Conservation (phyloP, 2,329 filamentous ascomycete genomes). For the Colletotrichum sp. region DNA sequence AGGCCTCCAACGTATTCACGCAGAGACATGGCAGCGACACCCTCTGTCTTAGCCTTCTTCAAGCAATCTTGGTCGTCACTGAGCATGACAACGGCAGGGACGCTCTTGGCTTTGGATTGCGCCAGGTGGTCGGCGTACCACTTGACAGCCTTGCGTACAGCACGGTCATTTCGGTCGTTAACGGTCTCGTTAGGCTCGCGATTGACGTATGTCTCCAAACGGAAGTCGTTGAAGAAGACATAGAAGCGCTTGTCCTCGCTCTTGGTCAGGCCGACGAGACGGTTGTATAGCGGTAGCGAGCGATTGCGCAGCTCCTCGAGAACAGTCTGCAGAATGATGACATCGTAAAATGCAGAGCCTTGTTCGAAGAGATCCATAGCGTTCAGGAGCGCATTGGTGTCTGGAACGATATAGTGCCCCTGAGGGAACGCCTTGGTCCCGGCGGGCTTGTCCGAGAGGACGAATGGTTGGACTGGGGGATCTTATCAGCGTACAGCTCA, state of each 20-base stretch:
- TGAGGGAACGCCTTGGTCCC: conserved; percentile 82
- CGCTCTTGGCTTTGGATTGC: conserved; percentile 62
- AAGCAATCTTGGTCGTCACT: conserved; percentile 92
- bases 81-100: conserved; percentile 87
- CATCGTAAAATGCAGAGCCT: conserved; percentile 89
- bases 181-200: conserved; percentile 82
- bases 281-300: conserved; percentile 93
- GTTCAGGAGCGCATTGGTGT: conserved; percentile 94
- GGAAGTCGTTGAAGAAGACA: conserved; percentile 99
- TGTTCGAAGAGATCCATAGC: conserved; percentile 98
- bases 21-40: conserved; percentile 71
- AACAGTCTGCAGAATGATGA: conserved; percentile 95
- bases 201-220: conserved; percentile 85
- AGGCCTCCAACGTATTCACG: conserved; percentile 83
- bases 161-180: conserved; percentile 95
- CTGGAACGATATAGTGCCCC: conserved; percentile 93
- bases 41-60: conserved; percentile 78
- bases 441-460: conserved; percentile 87
- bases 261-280: conserved; percentile 86
- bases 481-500: background rate
- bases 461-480: conserved; percentile 73
- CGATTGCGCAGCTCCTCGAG: conserved; percentile 95
- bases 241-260: conserved; percentile 98
- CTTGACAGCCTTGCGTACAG: conserved; percentile 81
- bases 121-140: conserved; percentile 90